Evolutionary conservation across 495 filamentous ascomycete species (phyloP), one percentile per base, ranked within the genome.

Genomic region (Hypoxylon cercidicola): DNA sequence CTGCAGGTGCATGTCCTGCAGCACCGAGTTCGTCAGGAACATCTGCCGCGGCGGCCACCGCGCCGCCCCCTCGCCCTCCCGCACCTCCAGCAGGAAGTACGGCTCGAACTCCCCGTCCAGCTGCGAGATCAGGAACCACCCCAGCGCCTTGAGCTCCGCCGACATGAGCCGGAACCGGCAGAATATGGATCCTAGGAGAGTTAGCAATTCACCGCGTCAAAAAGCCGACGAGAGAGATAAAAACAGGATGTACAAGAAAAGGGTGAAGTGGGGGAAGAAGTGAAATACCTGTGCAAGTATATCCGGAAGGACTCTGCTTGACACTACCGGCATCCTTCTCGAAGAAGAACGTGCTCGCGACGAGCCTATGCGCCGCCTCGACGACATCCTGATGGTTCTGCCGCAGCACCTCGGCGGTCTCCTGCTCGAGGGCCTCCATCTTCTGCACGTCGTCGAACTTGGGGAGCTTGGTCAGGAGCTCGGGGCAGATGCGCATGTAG

Each of bases 271-370:
- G 21, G 28, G n/a, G 10, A n/a, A 34, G 8, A 1, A 4, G n/a
- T 28, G 40, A 23, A 19, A 18, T 65, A 78, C 75, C 75, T 47
- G 61, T 66, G 21, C 68, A 75, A 34, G 43, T 66, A 30, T 59
- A 74, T 9, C 60, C 62, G 2, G 62, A 71, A 34, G 62, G 9
- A 3, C 43, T 59, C 30, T 70, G 71, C 47, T 72, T 72, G 16
- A 72, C 63, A 13, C 61, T 64, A 1, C 54, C 34, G 6, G 55
- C 55, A 15, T 73, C 64, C 61, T 71, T 74, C 49, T 78, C 73
- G 39, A 76, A 77, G 65, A 74, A 78, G 30, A 78, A 78, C 0
- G 72, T 74, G 62, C 76, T 78, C 1, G 75, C 73, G 10, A 78
- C 64, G 5, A 78, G 71, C 13, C 76, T 67, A 50, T 78, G 73